Evolutionary conservation across 176 grass and related monocot genomes (phyloP), one percentile per base, ranked within the genome.

Genomic region (Aechmea fasciata): DNA sequence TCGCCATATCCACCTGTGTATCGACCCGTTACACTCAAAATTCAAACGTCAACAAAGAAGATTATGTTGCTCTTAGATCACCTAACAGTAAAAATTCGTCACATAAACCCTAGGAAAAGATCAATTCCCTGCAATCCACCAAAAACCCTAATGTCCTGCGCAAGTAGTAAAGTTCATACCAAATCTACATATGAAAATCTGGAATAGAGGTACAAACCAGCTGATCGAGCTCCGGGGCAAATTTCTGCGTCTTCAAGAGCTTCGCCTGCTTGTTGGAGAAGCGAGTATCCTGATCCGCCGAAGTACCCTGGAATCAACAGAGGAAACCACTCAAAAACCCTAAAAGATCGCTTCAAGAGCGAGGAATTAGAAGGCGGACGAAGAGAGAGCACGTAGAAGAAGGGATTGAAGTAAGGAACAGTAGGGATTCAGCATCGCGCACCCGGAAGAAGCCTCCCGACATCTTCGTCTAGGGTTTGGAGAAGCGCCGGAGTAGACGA

Each of bases 181-280:
- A 41, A 41, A 41, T 41, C 33, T 41, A 41, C 33, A 6, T 6
- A 41, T 41, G 33, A 41, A 41, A 41, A 15, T 41, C 6, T 10
- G 25, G 66, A n/a, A 63, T 66, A 7, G 51, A 64, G 22, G 28
- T 11, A 83, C 77, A 51, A 47, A 99, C 94, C 57, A 87, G 64
- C 22, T 99, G 90, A 62, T 99, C 94, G 68, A 99, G 94, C 80
- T 90, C 94, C 15, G 82, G 24, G 18, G 94, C 77, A 75, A 99
- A 99, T 78, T 93, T 99, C 64, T 99, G 87, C 17, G 80, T 57
- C 84, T 93, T 99, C 57, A 99, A 87, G 13, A 99, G 75, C 87
- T 99, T 99, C 24, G 89, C 87, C 72, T 99, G 94, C 87, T 99
- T 99, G 72, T 99, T 99, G 67, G 94, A 99, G 82, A 99, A 99